Evolutionary conservation across 257 asterid species (phyloP), one percentile per base, ranked within the genome.

Genomic region (Solanum ossicruentum): DNA sequence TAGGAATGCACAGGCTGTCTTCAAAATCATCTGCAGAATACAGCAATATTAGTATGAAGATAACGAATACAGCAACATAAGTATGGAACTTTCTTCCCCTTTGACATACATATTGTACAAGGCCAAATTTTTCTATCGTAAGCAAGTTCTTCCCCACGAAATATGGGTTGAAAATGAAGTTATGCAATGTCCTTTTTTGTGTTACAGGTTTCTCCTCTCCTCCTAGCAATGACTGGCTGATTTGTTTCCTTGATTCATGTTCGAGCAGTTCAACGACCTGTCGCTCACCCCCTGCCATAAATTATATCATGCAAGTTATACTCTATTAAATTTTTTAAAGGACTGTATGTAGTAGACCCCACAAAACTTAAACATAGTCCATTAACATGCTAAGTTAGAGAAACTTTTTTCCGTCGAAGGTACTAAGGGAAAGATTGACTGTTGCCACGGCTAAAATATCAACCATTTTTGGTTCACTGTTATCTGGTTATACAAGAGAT

Each of bases 11-110:
- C 97, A 95, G 1, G 91, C 49, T 18, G 95, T 92, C 96, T 97
- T 97, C 93, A 93, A 86, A 91, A 97, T 97, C 99, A 97, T 97
- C 99, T 96, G 84, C 3, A 26, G 58, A 82, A 66, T 85, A n/a
- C 70, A 80, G 52, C 4, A 0, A 3, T 7, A 78, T 16, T 78
- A 52, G 65, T 52, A 28, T 78, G 65, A 52, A 78, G 65, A 52
- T 26, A 26, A 18, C 3, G 17, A 78, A 26, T 78, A 78, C 28
- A 78, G 16, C 18, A 52, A 5, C 17, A 4, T 77, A 77, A 41
- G 7, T 51, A 28, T 78, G 28, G 60, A 78, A 81, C 77, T 23
- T n/a, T 11, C 32, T 17, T 26, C 57, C 28, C 58, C 10, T 72
- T 41, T 26, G 83, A 63, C 87, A 84, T 91, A 96, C 99, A 86